Base-by-base conservation (phyloP, 2,329 filamentous ascomycete species). In the Neospermospora avenae region DNA sequence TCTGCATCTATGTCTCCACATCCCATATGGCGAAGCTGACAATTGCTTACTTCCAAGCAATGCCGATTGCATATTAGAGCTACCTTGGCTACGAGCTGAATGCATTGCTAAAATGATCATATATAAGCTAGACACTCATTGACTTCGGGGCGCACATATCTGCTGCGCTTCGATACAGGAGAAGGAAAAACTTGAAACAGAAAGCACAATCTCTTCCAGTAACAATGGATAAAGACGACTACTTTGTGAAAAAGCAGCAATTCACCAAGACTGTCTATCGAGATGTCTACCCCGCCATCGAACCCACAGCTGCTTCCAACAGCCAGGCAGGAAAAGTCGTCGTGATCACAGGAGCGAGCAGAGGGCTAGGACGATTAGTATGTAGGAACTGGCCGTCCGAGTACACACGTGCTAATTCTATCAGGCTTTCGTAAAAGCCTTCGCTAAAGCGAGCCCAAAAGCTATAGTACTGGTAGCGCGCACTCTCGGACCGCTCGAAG, bases 291-390 rank as follows among this genome's bases (percentile, higher is more conserved):
- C 71, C 75, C 20, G 69, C 75, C 16, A 55, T 60, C 46, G 71
- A 77, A 41, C 76, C 75, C 6, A 67, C 68, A 5, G 62, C 63
- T 22, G 67, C 72, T 4, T 64, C 66, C 0, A 66, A 72, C 20
- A 73, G 69, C 8, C 72, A 74, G 52, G 68, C 67, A 3, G 76
- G 74, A 35, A 67, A 67, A 48, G 59, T 64, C 2, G 45, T 65
- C 8, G 54, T 68, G 3, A 73, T 78, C 60, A 78, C 76, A n/a
- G 76, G 77, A 0, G 75, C 75, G 1, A 74, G 72, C 48, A 73
- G 72, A 31, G 77, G 77, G 1, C 61, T 78, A 22, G 77, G 65
- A 44, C 60, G 51, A 31, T 24, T 51, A 2, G 61, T 63, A 59
- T 1, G 44, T 55, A 20, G 3, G 11, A 4, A 14, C 3, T 37